Conservation (phyloP, 768 basidiomycete species). For the Tubosaeta sp. region DNA sequence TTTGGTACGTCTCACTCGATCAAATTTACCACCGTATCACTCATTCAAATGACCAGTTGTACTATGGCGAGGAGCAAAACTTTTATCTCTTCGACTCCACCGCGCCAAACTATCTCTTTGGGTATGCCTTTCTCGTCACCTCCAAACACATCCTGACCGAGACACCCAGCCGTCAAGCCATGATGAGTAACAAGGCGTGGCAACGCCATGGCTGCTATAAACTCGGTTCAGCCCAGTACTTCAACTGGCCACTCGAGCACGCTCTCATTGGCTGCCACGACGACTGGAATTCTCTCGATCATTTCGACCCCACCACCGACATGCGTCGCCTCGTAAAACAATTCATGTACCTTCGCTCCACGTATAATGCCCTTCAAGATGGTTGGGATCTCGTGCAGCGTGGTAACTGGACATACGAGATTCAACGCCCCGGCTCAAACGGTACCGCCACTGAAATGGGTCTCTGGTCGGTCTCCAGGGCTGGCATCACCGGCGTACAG, state of each 20-base stretch:
- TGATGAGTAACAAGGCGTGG: conserved; percentile 84
- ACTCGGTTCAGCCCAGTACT: conserved; percentile 89
- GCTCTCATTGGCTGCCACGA: conserved; percentile 80
- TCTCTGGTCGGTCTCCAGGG: conserved; percentile 75
- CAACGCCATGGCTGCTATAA: conserved; percentile 90
- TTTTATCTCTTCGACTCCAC: conserved; percentile 85
- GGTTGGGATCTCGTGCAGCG: conserved; percentile 80
- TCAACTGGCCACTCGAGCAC: conserved; percentile 84
- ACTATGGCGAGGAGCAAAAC: conserved; percentile 90
- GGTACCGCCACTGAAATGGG: conserved; percentile 79
- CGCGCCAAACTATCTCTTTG: conserved; percentile 90
- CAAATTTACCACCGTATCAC: not conserved
- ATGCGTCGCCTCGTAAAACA: conserved; percentile 70
- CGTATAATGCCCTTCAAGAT: conserved; percentile 76
- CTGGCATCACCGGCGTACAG: conserved; percentile 57
- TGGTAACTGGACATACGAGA: conserved; percentile 80
- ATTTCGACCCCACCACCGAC: conserved; percentile 88
- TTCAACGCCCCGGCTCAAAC: conserved; percentile 84
- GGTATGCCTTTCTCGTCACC: conserved; percentile 40
- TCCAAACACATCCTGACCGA: not conserved
- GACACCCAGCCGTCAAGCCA: conserved; percentile 75
- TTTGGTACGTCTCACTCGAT: conserved; percentile 43
- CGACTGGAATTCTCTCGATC: conserved; percentile 90
- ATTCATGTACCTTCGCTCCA: conserved; percentile 62
- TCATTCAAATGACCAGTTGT: conserved; percentile 43